Evolutionary conservation across 441 rosid genomes (phyloP).

Genomic region (Pelargonium australe): DNA sequence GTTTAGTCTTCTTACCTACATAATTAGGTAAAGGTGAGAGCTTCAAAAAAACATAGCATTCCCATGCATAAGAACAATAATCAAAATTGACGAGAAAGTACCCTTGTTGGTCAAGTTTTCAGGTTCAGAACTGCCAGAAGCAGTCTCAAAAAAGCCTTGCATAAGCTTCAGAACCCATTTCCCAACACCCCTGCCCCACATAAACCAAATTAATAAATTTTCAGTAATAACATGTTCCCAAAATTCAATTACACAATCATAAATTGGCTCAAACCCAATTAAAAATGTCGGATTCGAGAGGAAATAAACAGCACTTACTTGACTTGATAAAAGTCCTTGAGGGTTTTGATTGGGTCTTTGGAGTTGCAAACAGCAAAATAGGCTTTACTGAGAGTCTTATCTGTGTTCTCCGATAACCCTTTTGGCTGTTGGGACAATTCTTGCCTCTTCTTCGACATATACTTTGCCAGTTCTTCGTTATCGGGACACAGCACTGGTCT

Average conservation of each 20-base stretch:
- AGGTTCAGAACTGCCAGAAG: conserved; percentile 41
- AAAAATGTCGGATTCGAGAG: neutral
- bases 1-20: conserved; percentile 48
- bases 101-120: conserved; percentile 42
- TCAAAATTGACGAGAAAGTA: conserved; percentile 16
- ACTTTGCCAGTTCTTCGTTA: conserved; percentile 52
- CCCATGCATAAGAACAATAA: conserved; percentile 4
- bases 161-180: conserved; percentile 70
- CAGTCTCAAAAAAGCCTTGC: conserved; percentile 54
- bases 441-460: conserved; percentile 56
- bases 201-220: conserved; percentile 5
- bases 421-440: conserved; percentile 58
- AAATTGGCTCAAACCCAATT: too few relatives aligned
- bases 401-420: conserved; percentile 61
- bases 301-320: neutral
- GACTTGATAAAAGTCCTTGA: conserved; percentile 7
- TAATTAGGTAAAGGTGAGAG: conserved; percentile 4
- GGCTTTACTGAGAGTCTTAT: conserved; percentile 55
- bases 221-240: neutral
- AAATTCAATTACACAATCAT: neutral
- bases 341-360: conserved; percentile 8
- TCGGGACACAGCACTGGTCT: conserved; percentile 42
- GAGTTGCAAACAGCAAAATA: conserved; percentile 43
- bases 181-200: conserved; percentile 67
- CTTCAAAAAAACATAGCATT: neutral